Evolutionary conservation across 352 stramenopile genomes (phyloP), one percentile per base, ranked within the genome.

Genomic region (Pythium rishiriense): DNA sequence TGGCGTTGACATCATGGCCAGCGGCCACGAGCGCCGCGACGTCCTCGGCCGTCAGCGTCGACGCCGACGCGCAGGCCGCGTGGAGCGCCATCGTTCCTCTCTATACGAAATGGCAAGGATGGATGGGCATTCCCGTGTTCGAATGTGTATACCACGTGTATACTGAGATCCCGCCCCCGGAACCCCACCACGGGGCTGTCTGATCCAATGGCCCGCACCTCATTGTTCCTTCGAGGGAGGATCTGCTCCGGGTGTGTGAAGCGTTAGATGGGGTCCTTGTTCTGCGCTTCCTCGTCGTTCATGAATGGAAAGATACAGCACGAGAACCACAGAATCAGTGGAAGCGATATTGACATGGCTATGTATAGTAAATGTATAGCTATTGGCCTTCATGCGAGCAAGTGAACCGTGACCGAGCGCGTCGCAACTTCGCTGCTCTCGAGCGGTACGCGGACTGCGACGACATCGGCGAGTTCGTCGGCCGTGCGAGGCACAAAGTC

Each of bases 41-140:
- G 33, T 59, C 52, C 21, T 9, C 24, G 52, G 39, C 37, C 52
- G 41, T 37, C 24, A 39, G 25, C 25, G 47, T 47, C 5, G 52
- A 33, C 51, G 31, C 51, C 31, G 51, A 22, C 21, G 51, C 52
- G 52, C 52, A 59, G 1, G 52, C 52, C 22, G 22, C 52, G 52
- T 59, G 52, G 52, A 59, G 52, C 52, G 52, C 29, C 47, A 17
- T 53, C 31, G 31, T 35, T 10, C 5, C 31, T 35, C 31, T 35
- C 5, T 35, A 35, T 10, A 10, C 10, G 5, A 35, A 35, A 11
- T 35, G 5, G 5, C 31, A 5, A 5, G 10, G 10, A 10, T 35
- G 31, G 10, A 5, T 10, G 10, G 31, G 31, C 10, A 11, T 43
- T 43, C 37, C 37, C 11, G 37, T n/a, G 15, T 43, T 12, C 31